Conservation (phyloP, 805 yeast species). For the Zygotorulaspora chibaensis region DNA sequence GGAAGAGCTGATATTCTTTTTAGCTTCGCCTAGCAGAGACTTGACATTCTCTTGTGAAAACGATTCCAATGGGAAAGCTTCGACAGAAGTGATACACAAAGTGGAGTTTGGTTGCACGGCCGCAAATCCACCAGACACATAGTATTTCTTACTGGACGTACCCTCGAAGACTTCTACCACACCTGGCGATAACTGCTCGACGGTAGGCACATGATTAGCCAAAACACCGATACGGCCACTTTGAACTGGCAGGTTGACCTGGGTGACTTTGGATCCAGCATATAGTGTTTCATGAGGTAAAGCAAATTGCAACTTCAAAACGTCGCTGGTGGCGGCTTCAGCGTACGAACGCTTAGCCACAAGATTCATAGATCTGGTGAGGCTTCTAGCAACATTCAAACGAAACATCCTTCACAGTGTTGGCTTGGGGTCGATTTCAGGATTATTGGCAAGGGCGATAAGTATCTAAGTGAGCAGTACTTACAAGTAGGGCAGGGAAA, state of each 20-base stretch:
- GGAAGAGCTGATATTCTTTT: constrained; percentile 77
- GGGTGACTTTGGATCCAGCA: constrained; percentile 46
- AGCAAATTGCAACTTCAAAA: constrained; percentile 82
- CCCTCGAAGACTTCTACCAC: constrained; percentile 85
- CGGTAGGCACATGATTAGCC: constrained; percentile 96
- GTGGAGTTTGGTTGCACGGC: constrained; percentile 92
- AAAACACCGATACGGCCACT: constrained; percentile 96
- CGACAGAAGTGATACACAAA: constrained; percentile 86
- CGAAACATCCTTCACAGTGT: constrained; percentile 23
- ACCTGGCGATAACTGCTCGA: constrained; percentile 96
- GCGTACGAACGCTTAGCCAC: constrained; percentile 83
- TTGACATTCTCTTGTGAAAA: constrained; percentile 78
- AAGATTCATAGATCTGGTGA: constrained; percentile 41
- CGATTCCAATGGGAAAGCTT: constrained; percentile 88
- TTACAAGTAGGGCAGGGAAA: no score
- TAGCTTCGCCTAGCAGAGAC: constrained; percentile 84
- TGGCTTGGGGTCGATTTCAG: background rate
- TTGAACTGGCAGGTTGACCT: constrained; percentile 93
- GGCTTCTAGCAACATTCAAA: constrained; percentile 19
- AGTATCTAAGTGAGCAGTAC: background rate
- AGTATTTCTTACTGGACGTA: constrained; percentile 70
- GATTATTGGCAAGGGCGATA: background rate
- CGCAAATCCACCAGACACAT: constrained; percentile 95
- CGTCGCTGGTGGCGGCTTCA: constrained; percentile 66
- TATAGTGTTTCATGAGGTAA: constrained; percentile 77